Evolutionary conservation across 1,284 basidiomycete species (phyloP), one percentile per base, ranked within the genome.

Genomic region (Boletellus sp.): DNA sequence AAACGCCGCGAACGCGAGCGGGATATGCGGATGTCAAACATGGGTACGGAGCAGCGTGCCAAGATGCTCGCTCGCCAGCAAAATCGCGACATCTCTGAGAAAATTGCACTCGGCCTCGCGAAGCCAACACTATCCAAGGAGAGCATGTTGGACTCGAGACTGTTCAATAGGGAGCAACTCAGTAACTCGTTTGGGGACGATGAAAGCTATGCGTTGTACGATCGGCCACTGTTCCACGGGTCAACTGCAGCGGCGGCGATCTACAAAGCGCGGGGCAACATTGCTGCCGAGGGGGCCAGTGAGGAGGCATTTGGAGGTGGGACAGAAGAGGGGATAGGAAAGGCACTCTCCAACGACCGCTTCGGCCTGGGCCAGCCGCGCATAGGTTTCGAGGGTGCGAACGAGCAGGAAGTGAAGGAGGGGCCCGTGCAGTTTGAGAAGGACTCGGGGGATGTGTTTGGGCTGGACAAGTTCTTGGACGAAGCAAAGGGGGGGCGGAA

Each of bases 341-440:
- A 86, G 58, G 93, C 93, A 26, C 74, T 99, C 65, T 84, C 87
- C 62, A 96, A 97, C 62, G 97, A 99, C 67, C 82, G 97, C 50
- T 99, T 99, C 67, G 88, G 86, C 18, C 76, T 99, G 26, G 97
- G 94, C n/a, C 83, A 84, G 53, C 85, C 91, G 11, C 78, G 80
- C 51, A 76, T 88, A 62, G 93, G 93, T 12, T 99, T 99, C 64
- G 91, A 95, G 67, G 94, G 94, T 42, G 85, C 89, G 5, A 77
- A 77, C 48, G 87, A 91, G 36, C 89, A 92, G 66, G 90, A 92
- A 65, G 77, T 89, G 33, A 75, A 88, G 55, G 88, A 92, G 59
- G 93, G 97, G 1, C 97, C 97, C n/a, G 97, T 99, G 30, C 93
- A 97, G 68, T 99, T 99, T 65, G 97, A 99, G 76, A 97, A 97